phyloP scores from a whole-genome alignment of 768 basidiomycete genomes.

The Agaricus sinodeliciosus region DNA sequence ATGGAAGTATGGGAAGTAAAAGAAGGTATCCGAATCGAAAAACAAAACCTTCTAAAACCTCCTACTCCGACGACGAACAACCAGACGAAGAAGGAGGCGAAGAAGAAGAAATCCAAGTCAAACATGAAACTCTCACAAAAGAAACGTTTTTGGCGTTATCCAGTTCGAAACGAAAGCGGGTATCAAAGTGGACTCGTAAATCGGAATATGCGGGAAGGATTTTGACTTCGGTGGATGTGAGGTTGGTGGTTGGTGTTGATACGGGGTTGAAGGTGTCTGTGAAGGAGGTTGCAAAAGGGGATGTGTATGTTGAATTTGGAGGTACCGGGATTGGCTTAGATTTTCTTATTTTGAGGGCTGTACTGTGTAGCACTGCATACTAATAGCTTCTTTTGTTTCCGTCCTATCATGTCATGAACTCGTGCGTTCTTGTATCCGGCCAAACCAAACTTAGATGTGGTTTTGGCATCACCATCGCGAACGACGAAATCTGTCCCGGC shows the following conservation, averaged over 20 bases:
- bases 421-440: too few species aligned
- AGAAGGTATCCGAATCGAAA: constrained; percentile 61
- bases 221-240: constrained; percentile 45
- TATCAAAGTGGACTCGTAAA: constrained; percentile 32
- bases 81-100: constrained; percentile 45
- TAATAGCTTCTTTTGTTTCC: background rate
- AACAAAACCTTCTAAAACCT: constrained; percentile 37
- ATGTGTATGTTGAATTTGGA: constrained; percentile 13
- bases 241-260: constrained; percentile 29
- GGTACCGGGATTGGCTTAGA: constrained; percentile 12
- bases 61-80: constrained; percentile 37
- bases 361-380: background rate
- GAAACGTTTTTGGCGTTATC: constrained; percentile 42
- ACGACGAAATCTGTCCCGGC: too few species aligned
- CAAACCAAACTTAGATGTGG: too few species aligned
- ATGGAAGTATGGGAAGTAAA: constrained; percentile 79
- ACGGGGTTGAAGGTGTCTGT: constrained; percentile 32
- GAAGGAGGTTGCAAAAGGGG: constrained; percentile 29
- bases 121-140: constrained; percentile 55
- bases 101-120: constrained; percentile 58
- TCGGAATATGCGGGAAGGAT: constrained; percentile 35
- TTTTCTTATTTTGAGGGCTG: background rate
- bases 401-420: too few species aligned
- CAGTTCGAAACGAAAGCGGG: constrained; percentile 35
- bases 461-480: too few species aligned